phyloP scores from a whole-genome alignment of 2,329 filamentous ascomycete species.

The Ascochyta pisi region DNA sequence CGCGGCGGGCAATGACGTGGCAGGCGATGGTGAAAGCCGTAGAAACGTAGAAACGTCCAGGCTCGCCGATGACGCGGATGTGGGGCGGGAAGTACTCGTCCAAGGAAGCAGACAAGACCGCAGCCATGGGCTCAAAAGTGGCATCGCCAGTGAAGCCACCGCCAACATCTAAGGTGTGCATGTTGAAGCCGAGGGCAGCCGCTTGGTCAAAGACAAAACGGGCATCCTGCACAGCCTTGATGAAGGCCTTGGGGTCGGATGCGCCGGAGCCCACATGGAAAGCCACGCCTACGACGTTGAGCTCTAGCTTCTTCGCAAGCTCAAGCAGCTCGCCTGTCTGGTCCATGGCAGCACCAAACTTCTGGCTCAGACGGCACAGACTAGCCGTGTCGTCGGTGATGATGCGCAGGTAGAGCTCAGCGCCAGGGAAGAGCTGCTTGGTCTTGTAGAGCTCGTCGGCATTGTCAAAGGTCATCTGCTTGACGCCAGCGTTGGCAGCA shows the following conservation, averaged over 20 bases:
- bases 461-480: conserved; percentile 99
- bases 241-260: conserved; percentile 88
- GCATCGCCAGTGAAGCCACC: conserved; percentile 92
- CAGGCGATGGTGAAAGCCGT: conserved; percentile 93
- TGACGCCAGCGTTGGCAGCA: conserved; percentile 82
- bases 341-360: conserved; percentile 93
- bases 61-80: conserved; percentile 91
- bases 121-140: conserved; percentile 89
- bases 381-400: conserved; percentile 95
- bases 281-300: conserved; percentile 94
- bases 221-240: conserved; percentile 89
- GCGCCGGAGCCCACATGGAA: conserved; percentile 98
- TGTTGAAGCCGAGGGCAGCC: conserved; percentile 73
- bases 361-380: conserved; percentile 93
- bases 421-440: conserved; percentile 85
- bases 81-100: conserved; percentile 86
- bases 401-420: conserved; percentile 93
- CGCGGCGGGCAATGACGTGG: conserved; percentile 94
- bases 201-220: conserved; percentile 89
- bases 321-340: conserved; percentile 77
- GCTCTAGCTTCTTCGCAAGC: conserved; percentile 78
- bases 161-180: conserved; percentile 91
- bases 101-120: conserved; percentile 77
- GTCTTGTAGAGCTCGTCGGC: conserved; percentile 98
- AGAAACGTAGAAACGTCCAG: conserved; percentile 94